These are phyloP conservation scores for Plectosphaerella sp. DNA, from an alignment of 2,329 filamentous ascomycete species.

Conservation along the genomic window DNA sequence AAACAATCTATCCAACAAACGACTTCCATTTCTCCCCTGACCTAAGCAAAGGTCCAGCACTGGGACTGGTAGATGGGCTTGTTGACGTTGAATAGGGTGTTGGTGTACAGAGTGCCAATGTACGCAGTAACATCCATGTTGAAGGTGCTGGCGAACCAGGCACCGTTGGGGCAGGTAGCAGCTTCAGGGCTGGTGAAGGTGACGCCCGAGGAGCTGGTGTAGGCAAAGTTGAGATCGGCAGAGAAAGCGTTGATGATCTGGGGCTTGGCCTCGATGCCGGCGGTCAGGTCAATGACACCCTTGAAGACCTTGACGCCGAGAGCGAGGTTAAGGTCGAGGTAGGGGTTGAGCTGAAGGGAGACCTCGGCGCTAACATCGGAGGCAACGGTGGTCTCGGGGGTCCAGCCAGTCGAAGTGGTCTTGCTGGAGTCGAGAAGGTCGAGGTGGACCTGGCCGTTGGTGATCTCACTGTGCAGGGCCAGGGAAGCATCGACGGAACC, in stretches of 20 bases:
- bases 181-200: constrained; percentile 2
- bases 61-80: constrained; percentile 10
- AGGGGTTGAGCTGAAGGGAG: constrained; percentile 27
- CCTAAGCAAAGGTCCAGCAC: constrained; percentile 9
- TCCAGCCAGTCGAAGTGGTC: constrained; percentile 25
- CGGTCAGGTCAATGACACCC: constrained; percentile 20
- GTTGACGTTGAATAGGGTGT: constrained; percentile 8
- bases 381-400: constrained; percentile 24
- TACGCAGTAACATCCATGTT: constrained; percentile 8
- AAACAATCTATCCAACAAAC: too few relatives aligned
- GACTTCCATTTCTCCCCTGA: too few relatives aligned
- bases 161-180: constrained; percentile 9
- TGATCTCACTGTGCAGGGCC: constrained; percentile 17
- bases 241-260: constrained; percentile 28
- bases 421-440: constrained; percentile 24
- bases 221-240: constrained; percentile 5
- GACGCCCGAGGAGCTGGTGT: constrained; percentile 6
- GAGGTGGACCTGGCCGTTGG: constrained; percentile 28
- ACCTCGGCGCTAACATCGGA: constrained; percentile 24
- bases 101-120: constrained; percentile 9
- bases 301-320: constrained; percentile 22
- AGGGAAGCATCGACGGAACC: constrained; percentile 22
- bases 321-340: constrained; percentile 27
- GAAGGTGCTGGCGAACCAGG: constrained; percentile 13
- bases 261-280: constrained; percentile 27